These are phyloP conservation scores for Candida wancherniae DNA, from an alignment of 805 yeast genomes.

Conservation along the genomic window DNA sequence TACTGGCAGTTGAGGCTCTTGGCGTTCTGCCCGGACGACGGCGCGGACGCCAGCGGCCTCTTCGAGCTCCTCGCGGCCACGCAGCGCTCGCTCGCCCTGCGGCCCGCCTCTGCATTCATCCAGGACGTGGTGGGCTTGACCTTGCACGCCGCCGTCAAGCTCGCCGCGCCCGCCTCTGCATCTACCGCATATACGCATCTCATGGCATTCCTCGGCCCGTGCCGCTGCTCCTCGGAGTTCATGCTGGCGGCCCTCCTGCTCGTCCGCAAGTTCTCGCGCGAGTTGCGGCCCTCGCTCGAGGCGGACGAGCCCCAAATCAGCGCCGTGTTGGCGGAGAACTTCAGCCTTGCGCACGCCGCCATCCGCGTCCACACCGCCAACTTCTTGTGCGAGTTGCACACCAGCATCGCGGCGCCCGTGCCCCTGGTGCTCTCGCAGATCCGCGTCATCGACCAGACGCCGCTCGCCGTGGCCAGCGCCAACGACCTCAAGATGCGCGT, in stretches of 20 bases:
- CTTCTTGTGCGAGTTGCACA: constrained; percentile 34
- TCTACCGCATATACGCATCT: constrained; percentile 1
- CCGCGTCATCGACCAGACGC: constrained; percentile 58
- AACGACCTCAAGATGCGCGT: constrained; percentile 72
- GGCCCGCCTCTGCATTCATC: too few species aligned
- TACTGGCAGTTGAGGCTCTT: constrained; percentile 10
- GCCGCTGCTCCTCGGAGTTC: constrained; percentile 6
- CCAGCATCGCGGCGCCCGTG: constrained; percentile 19
- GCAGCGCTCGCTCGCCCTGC: too few species aligned
- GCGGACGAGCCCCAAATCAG: constrained; percentile 8
- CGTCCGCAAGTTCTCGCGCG: constrained; percentile 1
- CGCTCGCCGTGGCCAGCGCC: constrained; percentile 61
- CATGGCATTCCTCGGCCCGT: constrained; percentile 5
- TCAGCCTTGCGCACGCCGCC: constrained; percentile 46
- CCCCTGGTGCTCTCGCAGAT: constrained; percentile 43
- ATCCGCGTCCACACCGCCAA: constrained; percentile 49
- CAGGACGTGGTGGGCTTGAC: constrained; percentile 6
- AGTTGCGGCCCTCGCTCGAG: neutral
- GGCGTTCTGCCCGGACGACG: constrained; percentile 3
- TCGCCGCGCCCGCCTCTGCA: neutral
- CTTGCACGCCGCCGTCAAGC: constrained; percentile 4
- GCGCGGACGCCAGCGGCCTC: too few species aligned
- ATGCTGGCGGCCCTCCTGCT: constrained; percentile 4
- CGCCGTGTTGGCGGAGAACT: constrained; percentile 22
- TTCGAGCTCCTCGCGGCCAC: too few species aligned